Base-by-base conservation (phyloP, 164 flowering plant species). In the Vitis rupestris region DNA sequence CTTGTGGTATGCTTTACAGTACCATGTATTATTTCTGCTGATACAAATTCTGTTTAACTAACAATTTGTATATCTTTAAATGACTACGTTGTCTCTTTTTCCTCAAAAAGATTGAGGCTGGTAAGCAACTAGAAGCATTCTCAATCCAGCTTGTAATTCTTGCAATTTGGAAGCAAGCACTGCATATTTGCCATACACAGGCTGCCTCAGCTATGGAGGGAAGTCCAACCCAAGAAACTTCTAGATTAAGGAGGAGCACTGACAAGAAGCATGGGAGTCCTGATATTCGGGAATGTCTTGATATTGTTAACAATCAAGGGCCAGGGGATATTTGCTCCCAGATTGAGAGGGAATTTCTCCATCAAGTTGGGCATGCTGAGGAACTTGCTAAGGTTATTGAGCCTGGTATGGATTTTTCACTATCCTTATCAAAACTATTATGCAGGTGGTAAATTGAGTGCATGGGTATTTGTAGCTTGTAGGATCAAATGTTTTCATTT, bases 91-190 rank as follows among this genome's bases (percentile, higher is more conserved):
- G 47, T 19, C 15, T 62, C 17, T 31, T 30, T 31, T 14, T 37
- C 15, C 30, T 23, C 27, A 23, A 66, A 76, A 65, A 93, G 94
- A 76, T 78, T 37, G 87, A 70, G 67, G 76, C 81, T 37, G 91
- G 85, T 51, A 88, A 67, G 74, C 85, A 84, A 17, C 81, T 93
- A 57, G 99, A 96, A 75, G 98, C 97, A 72, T 93, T 96, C 78
- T 90, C 99, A 44, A 76, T 96, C 74, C 98, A 93, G 85, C 91
- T 96, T 75, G 97, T 93, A 52, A 84, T 85, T 72, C 92, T 96
- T 70, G 97, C 97, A 47, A 86, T 92, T 44, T 96, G 98, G 98
- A 96, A 93, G 82, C 97, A 96, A 82, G 97, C 98, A 27, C 74
- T 96, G 72, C 87, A 91, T 76, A 93, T 90, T 60, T 93, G 97